phyloP scores from a whole-genome alignment of 305 asterid genomes.

The Fraxinus angustifolia region DNA sequence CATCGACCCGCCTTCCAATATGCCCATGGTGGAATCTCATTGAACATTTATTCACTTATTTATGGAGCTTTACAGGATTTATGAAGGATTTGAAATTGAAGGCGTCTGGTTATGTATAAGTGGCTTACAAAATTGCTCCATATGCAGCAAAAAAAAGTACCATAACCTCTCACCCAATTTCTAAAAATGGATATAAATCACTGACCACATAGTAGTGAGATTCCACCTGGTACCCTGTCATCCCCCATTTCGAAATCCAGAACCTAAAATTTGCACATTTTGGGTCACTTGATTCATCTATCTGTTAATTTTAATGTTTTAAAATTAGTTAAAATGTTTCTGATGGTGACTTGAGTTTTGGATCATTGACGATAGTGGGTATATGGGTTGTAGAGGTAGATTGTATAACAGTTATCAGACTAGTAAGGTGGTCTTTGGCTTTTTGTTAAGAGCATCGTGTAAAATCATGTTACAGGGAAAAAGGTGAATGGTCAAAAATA shows the following conservation, averaged over 20 bases:
- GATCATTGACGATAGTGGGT: not conserved
- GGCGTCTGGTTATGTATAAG: not conserved
- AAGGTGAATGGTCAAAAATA: not conserved
- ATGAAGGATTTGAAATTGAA: not conserved
- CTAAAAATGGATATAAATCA: not conserved
- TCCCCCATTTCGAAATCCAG: not conserved
- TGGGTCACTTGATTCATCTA: not conserved
- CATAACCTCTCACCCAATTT: not conserved
- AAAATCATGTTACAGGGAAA: not conserved
- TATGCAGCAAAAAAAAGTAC: not conserved
- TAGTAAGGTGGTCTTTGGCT: not conserved
- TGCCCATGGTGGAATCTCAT: not conserved
- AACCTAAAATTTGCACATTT: not conserved
- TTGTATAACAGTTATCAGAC: not conserved
- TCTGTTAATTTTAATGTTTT: not conserved
- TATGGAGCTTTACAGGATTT: not conserved
- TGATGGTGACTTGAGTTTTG: not conserved
- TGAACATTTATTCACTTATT: not conserved
- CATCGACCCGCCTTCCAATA: not conserved
- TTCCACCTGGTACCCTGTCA: not conserved
- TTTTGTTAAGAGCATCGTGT: not conserved
- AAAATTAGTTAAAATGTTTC: not conserved
- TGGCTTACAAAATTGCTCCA: not conserved
- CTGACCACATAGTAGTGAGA: not conserved
- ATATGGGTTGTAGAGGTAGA: not conserved